Percentiles rank a stretch among this genome's conserved stretches.
Conservation (phyloP, 169 alveolate species). For the Plasmodium blacklocki region DNA sequence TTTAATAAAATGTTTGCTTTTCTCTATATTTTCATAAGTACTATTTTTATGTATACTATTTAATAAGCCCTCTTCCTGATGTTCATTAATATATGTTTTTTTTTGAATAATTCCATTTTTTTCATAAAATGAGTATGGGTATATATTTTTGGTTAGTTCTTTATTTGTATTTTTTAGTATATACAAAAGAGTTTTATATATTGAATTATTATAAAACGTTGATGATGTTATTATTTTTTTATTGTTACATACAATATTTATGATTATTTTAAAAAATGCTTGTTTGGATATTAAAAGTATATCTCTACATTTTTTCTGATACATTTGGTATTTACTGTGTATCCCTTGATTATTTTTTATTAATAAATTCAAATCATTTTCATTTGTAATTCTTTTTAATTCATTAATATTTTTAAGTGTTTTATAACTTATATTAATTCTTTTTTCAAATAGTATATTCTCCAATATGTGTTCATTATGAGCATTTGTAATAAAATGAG, state of each 20-base stretch:
- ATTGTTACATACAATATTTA: not conserved
- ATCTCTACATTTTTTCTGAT: not conserved
- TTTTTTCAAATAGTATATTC: conserved; percentile 15
- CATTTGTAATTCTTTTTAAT: conserved; percentile 61
- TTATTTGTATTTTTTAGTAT: conserved; percentile 33
- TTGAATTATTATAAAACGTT: not conserved
- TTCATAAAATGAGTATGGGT: not conserved
- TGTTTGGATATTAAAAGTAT: conserved; percentile 23
- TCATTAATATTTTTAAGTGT: conserved; percentile 4
- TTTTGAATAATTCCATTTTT: not conserved
- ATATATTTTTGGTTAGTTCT: not conserved
- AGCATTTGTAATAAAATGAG: conserved; percentile 35
- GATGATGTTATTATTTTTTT: not conserved
- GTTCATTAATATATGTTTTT: not conserved
- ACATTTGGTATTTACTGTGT: conserved; percentile 3
- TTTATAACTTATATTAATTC: not conserved
- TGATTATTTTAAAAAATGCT: conserved; percentile 45
- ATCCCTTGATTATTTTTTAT: no score
- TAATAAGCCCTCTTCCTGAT: not conserved
- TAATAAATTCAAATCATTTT: conserved; percentile 31
- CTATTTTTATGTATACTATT: not conserved
- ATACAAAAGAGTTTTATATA: conserved; percentile 18
- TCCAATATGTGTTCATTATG: not conserved
- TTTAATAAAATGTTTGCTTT: not conserved
- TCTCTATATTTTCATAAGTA: not conserved